A percentile compares a stretch with the other conserved stretches of the same genome.
These are phyloP conservation scores for Crotalaria pallida DNA, from an alignment of 306 rosid genomes.

Conservation along the genomic window DNA sequence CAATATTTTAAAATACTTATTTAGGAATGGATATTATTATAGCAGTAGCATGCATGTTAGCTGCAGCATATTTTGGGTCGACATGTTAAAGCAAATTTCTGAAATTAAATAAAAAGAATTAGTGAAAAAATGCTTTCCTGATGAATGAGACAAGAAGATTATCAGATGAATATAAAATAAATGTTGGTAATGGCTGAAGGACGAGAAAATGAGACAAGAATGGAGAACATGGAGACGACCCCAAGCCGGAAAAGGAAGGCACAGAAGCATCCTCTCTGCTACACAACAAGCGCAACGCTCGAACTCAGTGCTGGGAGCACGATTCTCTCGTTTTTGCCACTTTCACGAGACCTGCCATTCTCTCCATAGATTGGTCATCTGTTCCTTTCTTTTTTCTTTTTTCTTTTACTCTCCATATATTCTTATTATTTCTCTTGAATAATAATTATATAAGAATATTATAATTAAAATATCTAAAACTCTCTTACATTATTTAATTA, in stretches of 20 bases:
- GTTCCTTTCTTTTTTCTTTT: too few relatives aligned
- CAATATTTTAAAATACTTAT: too few relatives aligned
- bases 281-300: constrained; percentile 13
- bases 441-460: too few relatives aligned
- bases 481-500: too few relatives aligned
- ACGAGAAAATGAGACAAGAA: constrained; percentile 11
- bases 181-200: not conserved
- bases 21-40: too few relatives aligned
- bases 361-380: too few relatives aligned
- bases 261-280: constrained; percentile 22
- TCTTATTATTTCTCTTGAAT: too few relatives aligned
- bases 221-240: constrained; percentile 16
- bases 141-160: too few relatives aligned
- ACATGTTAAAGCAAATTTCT: not conserved
- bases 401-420: too few relatives aligned
- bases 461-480: too few relatives aligned
- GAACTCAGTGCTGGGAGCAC: not conserved
- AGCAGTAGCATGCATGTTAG: not conserved
- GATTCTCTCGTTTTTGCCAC: not conserved
- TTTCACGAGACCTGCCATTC: too few relatives aligned
- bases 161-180: too few relatives aligned
- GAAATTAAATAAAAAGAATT: not conserved
- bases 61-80: not conserved
- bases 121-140: not conserved
- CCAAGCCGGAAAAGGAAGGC: constrained; percentile 5